Evolutionary conservation across 2,329 filamentous ascomycete genomes (phyloP).

Genomic region (Alternaria angustiovoidea): DNA sequence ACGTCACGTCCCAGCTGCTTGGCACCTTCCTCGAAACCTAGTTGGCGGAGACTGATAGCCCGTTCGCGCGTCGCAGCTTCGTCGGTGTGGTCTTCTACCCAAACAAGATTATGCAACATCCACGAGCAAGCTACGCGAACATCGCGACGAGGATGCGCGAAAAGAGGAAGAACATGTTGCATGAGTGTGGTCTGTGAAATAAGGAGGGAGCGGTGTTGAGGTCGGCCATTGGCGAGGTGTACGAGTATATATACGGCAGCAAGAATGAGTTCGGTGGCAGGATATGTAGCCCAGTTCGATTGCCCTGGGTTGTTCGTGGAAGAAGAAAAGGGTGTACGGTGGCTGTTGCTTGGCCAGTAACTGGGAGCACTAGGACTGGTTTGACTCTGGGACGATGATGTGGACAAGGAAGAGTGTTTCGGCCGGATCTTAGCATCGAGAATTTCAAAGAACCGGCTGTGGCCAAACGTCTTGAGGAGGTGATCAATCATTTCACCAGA

Average conservation of each 20-base stretch:
- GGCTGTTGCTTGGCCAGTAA: constrained; percentile 68
- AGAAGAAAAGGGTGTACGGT: constrained; percentile 60
- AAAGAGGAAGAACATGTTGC: constrained; percentile 74
- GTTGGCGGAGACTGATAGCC: constrained; percentile 70
- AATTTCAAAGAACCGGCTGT: constrained; percentile 81
- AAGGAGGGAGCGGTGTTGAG: constrained; percentile 73
- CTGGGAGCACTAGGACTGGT: constrained; percentile 25
- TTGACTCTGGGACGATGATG: constrained; percentile 16
- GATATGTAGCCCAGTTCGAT: constrained; percentile 47
- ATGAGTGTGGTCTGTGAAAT: constrained; percentile 79
- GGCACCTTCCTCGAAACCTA: constrained; percentile 73
- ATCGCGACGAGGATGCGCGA: constrained; percentile 74
- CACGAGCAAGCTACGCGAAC: constrained; percentile 83
- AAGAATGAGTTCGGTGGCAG: constrained; percentile 71
- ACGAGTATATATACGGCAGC: constrained; percentile 83
- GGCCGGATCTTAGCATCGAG: constrained; percentile 79
- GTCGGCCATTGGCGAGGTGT: constrained; percentile 84
- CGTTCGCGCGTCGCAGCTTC: constrained; percentile 70
- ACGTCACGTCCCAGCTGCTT: constrained; percentile 71
- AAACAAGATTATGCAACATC: constrained; percentile 85
- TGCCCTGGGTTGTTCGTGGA: constrained; percentile 50
- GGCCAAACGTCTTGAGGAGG: constrained; percentile 77
- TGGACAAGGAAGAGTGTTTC: constrained; percentile 25
- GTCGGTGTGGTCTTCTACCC: constrained; percentile 78
- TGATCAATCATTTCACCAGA: constrained; percentile 81